These are phyloP conservation scores for Backusella westeae DNA, from an alignment of 192 early-diverging fungal genomes.

Conservation along the genomic window DNA sequence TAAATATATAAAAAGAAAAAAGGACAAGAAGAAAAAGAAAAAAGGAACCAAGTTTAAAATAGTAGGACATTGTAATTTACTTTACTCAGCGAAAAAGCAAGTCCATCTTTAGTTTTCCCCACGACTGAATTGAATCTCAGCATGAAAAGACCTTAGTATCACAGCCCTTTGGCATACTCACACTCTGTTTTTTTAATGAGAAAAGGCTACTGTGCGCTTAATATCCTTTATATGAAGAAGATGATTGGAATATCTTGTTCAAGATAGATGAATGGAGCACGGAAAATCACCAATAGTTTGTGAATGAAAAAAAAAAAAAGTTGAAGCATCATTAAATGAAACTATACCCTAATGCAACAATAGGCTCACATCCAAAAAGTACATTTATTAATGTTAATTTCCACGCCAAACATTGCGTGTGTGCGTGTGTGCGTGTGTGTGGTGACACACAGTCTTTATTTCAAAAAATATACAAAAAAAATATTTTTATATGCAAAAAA, in stretches of 20 bases:
- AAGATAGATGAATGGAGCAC: no score
- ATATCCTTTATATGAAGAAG: no score
- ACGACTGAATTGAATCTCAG: not conserved
- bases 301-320: no score
- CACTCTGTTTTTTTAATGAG: not conserved
- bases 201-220: not conserved
- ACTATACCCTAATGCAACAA: not conserved
- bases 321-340: not conserved
- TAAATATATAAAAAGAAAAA: not conserved
- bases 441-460: not conserved
- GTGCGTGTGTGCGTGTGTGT: no score
- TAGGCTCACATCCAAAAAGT: not conserved
- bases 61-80: not conserved
- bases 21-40: not conserved
- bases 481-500: not conserved
- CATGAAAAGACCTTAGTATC: not conserved
- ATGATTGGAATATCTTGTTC: no score
- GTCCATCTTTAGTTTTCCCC: conserved; percentile 4
- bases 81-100: conserved; percentile 1
- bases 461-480: no score
- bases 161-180: not conserved
- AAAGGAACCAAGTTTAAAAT: not conserved
- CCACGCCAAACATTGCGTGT: not conserved
- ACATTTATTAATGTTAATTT: not conserved
- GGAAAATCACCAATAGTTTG: no score